Base-by-base conservation (phyloP, 2,329 filamentous ascomycete genomes). In the Botryotinia globosa region DNA sequence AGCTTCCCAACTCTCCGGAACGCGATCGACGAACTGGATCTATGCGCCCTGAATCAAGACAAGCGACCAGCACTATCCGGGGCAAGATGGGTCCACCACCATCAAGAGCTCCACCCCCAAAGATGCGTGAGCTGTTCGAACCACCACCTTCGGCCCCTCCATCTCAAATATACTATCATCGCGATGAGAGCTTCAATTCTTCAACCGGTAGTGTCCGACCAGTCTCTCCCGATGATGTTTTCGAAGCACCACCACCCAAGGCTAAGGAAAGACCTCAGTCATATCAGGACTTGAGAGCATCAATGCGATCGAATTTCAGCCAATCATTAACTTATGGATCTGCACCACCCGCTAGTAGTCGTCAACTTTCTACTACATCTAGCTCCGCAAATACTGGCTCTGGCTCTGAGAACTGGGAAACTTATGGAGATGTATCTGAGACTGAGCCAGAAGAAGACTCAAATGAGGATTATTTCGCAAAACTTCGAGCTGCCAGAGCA, bases 341-440 rank as follows among this genome's bases (percentile, higher is more conserved):
- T 34, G 77, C 78, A 32, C 77, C 79, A 44, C 71, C 74, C 29
- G 76, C 77, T 62, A 73, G 77, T 37, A 86, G 84, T 74, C 86
- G 93, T 65, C 92, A 95, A 77, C 90, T 91, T 25, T 93, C 91
- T 10, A 90, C 90, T 76, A 91, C 91, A 1, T 94, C 93, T 3
- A 84, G 84, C 3, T 83, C 85, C 34, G 84, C 84, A n/a, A 93
- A 92, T 1, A 87, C 86, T 34, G 86, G 92, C 39, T 94, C 92
- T 8, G 93, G 93, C 1, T 97, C 93, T 5, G 95, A 98, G 83
- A 98, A 98, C 81, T 98, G 95, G 95, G 95, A 98, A 82, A 97
- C 94, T 16, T 98, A 96, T 78, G 94, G 96, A 77, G 93, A 97
- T 81, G 89, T 87, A 76, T 94, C 91, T 74, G 91, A 94, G 78